Base-by-base conservation (phyloP, 257 asterid genomes). In the Nicotiana obtusifolia region DNA sequence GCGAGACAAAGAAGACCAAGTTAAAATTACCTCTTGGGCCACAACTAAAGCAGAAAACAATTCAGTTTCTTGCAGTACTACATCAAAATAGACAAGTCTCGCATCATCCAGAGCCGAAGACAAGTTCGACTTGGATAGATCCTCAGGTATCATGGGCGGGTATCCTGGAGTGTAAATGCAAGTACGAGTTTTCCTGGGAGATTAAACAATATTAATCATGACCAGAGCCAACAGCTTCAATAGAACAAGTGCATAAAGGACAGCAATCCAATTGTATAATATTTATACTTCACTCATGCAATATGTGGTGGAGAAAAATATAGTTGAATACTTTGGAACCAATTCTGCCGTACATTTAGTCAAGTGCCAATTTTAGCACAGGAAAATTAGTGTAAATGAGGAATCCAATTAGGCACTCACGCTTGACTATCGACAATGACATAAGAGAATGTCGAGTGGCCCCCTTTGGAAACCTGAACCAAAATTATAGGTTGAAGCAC, bases 141-240 rank as follows among this genome's bases (percentile, higher is more conserved):
- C 99, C 78, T 89, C 88, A 47, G 99, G 97, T 77, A 85, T 81
- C 98, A 95, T 86, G 64, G 98, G 97, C 62, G 99, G 98, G 88
- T 85, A 77, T 86, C 99, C 98, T 15, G 97, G 99, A 81, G 98
- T 92, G 85, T 94, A 97, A 88, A 95, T 94, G 76, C 99, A 95
- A 37, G 99, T 95, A 64, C 98, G 92, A 65, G 97, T 95, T 89
- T 89, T 93, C 94, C 99, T 95, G 92, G 84, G 86, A 87, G 62
- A 73, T 82, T 81, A 85, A 15, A 76, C 35, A 84, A 52, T 14
- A 47, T 56, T 24, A 73, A 73, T 24, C 60, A 73, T 20, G 4
- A 73, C 37, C 82, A 52, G 7, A 24, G 77, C 10, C 28, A 33
- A 64, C n/a, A 13, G 41, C 4, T 73, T 22, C 20, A 47, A 24